These are phyloP conservation scores for Cercospora brassicicola DNA, from an alignment of 2,329 filamentous ascomycete genomes.

Conservation along the genomic window DNA sequence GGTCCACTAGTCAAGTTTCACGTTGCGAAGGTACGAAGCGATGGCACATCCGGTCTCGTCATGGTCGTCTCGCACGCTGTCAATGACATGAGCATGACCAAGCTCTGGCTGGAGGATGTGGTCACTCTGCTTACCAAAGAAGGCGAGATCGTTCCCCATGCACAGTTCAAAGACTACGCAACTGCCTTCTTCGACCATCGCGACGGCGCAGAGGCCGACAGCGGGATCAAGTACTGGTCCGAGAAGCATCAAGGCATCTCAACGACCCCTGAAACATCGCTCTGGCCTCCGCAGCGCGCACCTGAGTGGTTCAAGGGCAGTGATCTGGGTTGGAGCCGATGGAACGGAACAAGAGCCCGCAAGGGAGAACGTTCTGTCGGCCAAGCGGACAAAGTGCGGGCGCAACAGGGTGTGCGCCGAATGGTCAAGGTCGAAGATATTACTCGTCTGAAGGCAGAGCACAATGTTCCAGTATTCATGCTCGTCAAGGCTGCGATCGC, in stretches of 20 bases:
- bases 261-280: conserved; percentile 29
- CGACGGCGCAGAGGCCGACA: conserved; percentile 33
- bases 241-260: conserved; percentile 35
- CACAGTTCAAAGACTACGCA: conserved; percentile 36
- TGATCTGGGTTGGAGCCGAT: conserved; percentile 34
- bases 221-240: conserved; percentile 36
- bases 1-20: conserved; percentile 36
- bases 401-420: conserved; percentile 35
- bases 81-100: conserved; percentile 40
- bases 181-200: conserved; percentile 37
- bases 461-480: conserved; percentile 39
- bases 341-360: conserved; percentile 32
- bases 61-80: conserved; percentile 36
- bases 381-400: conserved; percentile 29
- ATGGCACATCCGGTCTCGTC: conserved; percentile 35
- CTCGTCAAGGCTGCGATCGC: conserved; percentile 39
- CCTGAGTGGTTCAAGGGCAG: conserved; percentile 39
- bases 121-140: conserved; percentile 33
- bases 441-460: conserved; percentile 34
- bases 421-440: conserved; percentile 34
- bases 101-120: conserved; percentile 38
- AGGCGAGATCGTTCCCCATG: conserved; percentile 32
- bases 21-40: conserved; percentile 31
- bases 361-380: conserved; percentile 30
- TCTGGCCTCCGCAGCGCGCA: conserved; percentile 36